Evolutionary conservation across 169 alveolate genomes (phyloP), one percentile per base, ranked within the genome.

Genomic region (Babesia microti): DNA sequence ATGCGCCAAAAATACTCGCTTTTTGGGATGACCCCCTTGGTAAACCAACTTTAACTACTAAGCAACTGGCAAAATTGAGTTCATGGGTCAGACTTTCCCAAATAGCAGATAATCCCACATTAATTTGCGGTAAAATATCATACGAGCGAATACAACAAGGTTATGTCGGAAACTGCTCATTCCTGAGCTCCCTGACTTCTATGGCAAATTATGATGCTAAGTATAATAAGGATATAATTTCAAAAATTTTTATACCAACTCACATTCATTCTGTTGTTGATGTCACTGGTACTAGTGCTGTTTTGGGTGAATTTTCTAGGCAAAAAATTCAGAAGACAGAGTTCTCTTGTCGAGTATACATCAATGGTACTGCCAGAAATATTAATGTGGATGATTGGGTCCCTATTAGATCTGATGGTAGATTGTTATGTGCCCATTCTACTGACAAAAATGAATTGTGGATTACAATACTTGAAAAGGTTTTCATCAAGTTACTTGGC

Each of bases 121-220:
- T 81, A 14, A 50, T 81, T 53, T 44, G 53, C 4, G 55, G 66
- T 5, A 40, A 36, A 41, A 79, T 82, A n/a, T 36, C 56, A 59
- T 66, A 73, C 35, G 61, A 47, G 19, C 51, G 79, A 39, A 87
- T 83, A 24, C 73, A 73, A 26, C 92, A 90, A 54, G 93, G 94
- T 7, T 85, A 81, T 59, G 90, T 89, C 9, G 97, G 95, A 0
- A 96, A 90, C 59, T 90, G 97, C 56, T 87, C 95, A 12, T 88
- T 89, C 44, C 67, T 90, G 9, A 68, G 91, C 2, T 71, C 87
- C 19, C 56, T 90, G 33, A 88, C 97, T 0, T 83, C 83, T 21
- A 66, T 91, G 24, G 82, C 90, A 18, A 95, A 90, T 42, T 83
- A 78, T 51, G 95, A 89, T 90, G 36, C 52, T 90, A 19, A 46